Base-by-base conservation (phyloP, 2,329 filamentous ascomycete species). In the Pseudofabraea citricarpa region DNA sequence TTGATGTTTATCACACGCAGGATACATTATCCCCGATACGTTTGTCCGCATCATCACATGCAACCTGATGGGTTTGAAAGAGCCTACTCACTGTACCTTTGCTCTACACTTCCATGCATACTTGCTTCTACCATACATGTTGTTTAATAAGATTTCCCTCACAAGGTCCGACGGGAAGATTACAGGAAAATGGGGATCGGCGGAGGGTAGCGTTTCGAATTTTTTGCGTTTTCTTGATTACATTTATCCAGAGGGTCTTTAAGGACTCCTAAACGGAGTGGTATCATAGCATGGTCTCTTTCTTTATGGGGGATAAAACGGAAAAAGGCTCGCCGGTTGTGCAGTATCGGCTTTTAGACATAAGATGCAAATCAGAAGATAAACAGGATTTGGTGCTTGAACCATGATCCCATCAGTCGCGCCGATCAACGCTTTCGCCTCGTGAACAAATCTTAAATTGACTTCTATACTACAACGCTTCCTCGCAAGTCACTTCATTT, bases 171-270 rank as follows among this genome's bases (percentile, higher is more conserved):
- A 46, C 19, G 13, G 9, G 44, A 45, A 41, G 36, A 37, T n/a
- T 12, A 31, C 13, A 45, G 54, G 51, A 48, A 54, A 54, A 53
- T 45, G 27, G 53, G 51, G 48, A 53, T 19, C 35, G 27, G 19
- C 31, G 51, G 53, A 42, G 53, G 52, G 47, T 51, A 55, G 55
- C 55, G 53, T 46, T 54, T 50, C 36, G 27, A 32, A 45, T 53
- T 47, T 43, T 27, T 46, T 22, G 12, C 19, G 10, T 22, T 31
- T 20, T 20, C 35, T 37, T 37, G 18, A 22, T 10, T 22, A 37
- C 33, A 37, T 22, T 22, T n/a, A 37, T 6, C 35, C 32, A 37
- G 12, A n/a, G 10, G 35, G 35, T 37, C 19, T 22, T 22, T 18
- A 21, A 37, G 19, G 21, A 15, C 18, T 22, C 7, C 9, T 21